These are phyloP conservation scores for Wallemia hederae DNA, from an alignment of 1,284 basidiomycete species.

Conservation along the genomic window DNA sequence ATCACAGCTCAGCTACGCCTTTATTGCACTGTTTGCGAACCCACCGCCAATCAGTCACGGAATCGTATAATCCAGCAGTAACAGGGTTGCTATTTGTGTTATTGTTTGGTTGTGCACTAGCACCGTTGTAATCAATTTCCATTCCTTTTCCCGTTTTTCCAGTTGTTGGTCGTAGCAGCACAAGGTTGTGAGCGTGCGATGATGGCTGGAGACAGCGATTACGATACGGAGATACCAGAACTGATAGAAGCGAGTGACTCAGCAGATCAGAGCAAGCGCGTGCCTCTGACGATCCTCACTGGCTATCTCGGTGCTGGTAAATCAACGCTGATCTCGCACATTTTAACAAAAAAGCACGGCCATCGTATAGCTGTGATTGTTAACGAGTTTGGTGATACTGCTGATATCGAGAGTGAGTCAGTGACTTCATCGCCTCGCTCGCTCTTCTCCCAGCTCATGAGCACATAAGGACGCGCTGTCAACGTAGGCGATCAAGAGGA, in stretches of 20 bases:
- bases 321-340: conserved; percentile 61
- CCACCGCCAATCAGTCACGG: not conserved
- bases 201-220: not conserved
- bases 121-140: too few relatives aligned
- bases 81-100: too few relatives aligned
- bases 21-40: not conserved
- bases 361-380: conserved; percentile 87
- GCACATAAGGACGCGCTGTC: conserved; percentile 20
- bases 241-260: not conserved
- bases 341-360: conserved; percentile 66
- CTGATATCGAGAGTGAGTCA: conserved; percentile 18
- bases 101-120: too few relatives aligned
- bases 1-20: not conserved
- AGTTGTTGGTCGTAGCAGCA: not conserved
- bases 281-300: conserved; percentile 65
- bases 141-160: too few relatives aligned
- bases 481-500: conserved; percentile 31
- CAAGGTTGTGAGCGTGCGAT: too few relatives aligned
- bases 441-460: too few relatives aligned
- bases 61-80: not conserved
- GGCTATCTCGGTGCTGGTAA: conserved; percentile 71
- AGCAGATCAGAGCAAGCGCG: conserved; percentile 15
- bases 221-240: not conserved
- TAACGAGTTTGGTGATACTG: conserved; percentile 73
- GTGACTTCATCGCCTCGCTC: too few relatives aligned